A percentile compares a stretch with the other conserved stretches of the same genome.
Evolutionary conservation across 2,329 filamentous ascomycete species (phyloP).

Genomic region (Xylaria sp.): DNA sequence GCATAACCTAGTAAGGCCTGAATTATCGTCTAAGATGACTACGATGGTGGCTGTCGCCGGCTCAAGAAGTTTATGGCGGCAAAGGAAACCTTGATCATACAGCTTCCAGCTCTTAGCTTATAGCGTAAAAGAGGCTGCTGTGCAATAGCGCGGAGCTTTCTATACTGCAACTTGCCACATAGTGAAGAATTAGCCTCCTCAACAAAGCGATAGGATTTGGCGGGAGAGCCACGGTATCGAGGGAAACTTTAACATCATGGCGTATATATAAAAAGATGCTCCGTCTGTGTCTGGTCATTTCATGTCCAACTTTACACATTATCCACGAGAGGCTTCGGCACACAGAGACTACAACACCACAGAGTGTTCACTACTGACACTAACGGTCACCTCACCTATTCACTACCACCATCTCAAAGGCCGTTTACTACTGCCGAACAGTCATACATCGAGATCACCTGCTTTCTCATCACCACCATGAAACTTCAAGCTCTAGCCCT

Average conservation of each 20-base stretch:
- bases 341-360: constrained; percentile 8
- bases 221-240: neutral
- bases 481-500: neutral
- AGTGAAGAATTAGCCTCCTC: neutral
- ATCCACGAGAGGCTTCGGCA: constrained; percentile 4
- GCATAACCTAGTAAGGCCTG: neutral
- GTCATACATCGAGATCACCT: constrained; percentile 7
- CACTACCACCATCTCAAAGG: constrained; percentile 1
- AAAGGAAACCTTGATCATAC: constrained; percentile 2
- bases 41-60: neutral
- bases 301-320: neutral
- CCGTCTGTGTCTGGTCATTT: neutral
- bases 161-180: neutral
- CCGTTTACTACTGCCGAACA: constrained; percentile 6
- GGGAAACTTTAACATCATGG: neutral
- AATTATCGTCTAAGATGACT: neutral
- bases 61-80: neutral
- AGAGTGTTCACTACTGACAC: constrained; percentile 6
- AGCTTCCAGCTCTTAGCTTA: neutral
- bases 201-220: neutral
- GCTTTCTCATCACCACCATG: constrained; percentile 4
- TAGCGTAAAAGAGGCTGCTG: neutral
- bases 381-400: constrained; percentile 1
- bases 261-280: constrained; percentile 3
- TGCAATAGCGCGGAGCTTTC: neutral